A percentile compares a stretch with the other conserved stretches of the same genome.
phyloP scores from a whole-genome alignment of 1,139 yeast species.

The Nakaseomyces delphensis region DNA sequence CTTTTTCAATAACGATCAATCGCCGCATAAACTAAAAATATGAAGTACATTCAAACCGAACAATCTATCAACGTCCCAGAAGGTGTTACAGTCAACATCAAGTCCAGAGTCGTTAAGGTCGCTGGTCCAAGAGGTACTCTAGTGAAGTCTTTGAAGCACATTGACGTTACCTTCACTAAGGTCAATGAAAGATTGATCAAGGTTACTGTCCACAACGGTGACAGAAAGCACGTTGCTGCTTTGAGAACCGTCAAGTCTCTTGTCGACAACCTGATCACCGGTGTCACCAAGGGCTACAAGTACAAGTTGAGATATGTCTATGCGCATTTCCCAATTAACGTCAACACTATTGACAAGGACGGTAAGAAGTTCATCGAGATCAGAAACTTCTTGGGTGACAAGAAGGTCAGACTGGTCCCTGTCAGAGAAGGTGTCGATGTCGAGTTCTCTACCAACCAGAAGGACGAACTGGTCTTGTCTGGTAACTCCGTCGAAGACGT shows the following conservation, averaged over 20 bases:
- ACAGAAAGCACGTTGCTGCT: conserved; percentile 99
- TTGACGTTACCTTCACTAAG: conserved; percentile 87
- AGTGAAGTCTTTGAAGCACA: conserved; percentile 86
- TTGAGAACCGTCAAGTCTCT: conserved; percentile 97
- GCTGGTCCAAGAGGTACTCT: conserved; percentile 98
- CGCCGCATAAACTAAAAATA: conserved; percentile 23
- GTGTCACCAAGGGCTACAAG: conserved; percentile 98
- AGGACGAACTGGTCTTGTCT: conserved; percentile 85
- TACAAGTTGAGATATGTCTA: conserved; percentile 99
- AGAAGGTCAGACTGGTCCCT: conserved; percentile 82
- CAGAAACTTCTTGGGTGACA: conserved; percentile 99
- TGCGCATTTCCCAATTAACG: conserved; percentile 99
- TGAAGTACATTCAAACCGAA: conserved; percentile 95
- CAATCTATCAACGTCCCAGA: conserved; percentile 89
- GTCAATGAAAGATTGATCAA: conserved; percentile 63
- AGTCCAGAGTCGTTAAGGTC: conserved; percentile 84
- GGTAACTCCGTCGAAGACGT: conserved; percentile 98
- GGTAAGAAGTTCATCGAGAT: conserved; percentile 79
- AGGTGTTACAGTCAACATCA: conserved; percentile 85
- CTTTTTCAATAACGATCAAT: too few species aligned
- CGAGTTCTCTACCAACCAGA: conserved; percentile 72
- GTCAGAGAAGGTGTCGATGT: conserved; percentile 83
- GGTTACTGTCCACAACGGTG: conserved; percentile 96
- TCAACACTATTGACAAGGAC: conserved; percentile 71
- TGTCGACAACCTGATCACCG: conserved; percentile 87